These are phyloP conservation scores for Nepenthes alata DNA, from an alignment of 179 eudicot species.

Conservation along the genomic window DNA sequence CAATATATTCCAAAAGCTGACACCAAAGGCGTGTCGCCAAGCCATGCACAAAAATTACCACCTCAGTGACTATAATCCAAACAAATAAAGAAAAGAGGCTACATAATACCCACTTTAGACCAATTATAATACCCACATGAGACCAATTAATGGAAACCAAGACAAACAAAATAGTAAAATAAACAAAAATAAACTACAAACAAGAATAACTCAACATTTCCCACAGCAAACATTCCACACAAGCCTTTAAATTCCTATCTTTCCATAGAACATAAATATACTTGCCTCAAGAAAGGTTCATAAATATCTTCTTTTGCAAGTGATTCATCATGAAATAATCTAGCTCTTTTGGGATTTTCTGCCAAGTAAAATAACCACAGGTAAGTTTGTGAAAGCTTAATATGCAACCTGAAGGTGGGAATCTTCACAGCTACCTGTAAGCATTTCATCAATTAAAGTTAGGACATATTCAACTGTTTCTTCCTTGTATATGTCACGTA, in stretches of 20 bases:
- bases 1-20: too few relatives aligned
- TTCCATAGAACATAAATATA: background rate
- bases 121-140: too few relatives aligned
- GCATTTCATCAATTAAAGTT: slow-evolving; percentile 84
- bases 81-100: too few relatives aligned
- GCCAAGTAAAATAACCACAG: slow-evolving; percentile 18
- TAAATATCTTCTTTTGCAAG: slow-evolving; percentile 77
- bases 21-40: too few relatives aligned
- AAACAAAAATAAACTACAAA: background rate
- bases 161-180: background rate
- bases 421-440: slow-evolving; percentile 40
- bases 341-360: slow-evolving; percentile 89
- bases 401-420: slow-evolving; percentile 2
- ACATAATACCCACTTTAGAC: too few relatives aligned
- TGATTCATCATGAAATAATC: slow-evolving; percentile 75
- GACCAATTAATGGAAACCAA: too few relatives aligned
- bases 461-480: slow-evolving; percentile 94
- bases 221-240: too few relatives aligned
- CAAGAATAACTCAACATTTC: too few relatives aligned
- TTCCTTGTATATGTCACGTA: slow-evolving; percentile 85
- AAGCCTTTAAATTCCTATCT: too few relatives aligned
- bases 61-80: too few relatives aligned
- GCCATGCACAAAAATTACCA: too few relatives aligned
- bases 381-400: slow-evolving; percentile 11
- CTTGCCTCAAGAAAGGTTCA: slow-evolving; percentile 78